Evolutionary conservation across 2,329 filamentous ascomycete genomes (phyloP), one percentile per base, ranked within the genome.

Genomic region (Diaporthe longicolla): DNA sequence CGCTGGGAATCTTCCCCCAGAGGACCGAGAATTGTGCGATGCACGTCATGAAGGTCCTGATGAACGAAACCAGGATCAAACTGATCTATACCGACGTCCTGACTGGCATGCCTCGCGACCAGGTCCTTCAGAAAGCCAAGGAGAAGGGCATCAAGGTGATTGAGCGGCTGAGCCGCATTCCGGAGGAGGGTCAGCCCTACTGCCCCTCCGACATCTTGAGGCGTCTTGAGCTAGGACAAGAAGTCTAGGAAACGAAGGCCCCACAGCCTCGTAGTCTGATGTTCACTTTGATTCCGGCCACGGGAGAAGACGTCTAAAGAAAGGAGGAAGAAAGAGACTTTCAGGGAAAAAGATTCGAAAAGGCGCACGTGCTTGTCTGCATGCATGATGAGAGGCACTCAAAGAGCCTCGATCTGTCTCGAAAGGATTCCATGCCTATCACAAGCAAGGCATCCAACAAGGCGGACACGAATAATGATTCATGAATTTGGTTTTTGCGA

Each of bases 61-160:
- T 7, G 0, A 19, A 32, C 52, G 45, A 63, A n/a, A 58, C 19
- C 54, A 37, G 40, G 15, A 70, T 76, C 48, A 32, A 73, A 29
- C 73, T 63, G 2, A 76, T 76, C 66, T 75, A 76, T 48, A 76
- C 75, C 2, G 29, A 73, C 4, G 26, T 21, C 19, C 73, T 76
- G 7, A 6, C 9, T 6, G 75, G 75, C 5, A 40, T 58, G 0
- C 4, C 40, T 8, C 66, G 70, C 1, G 75, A 76, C 7, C 9
- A 48, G n/a, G 32, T 71, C 13, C 29, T 75, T 15, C 17, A n/a
- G 24, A 17, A 13, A 29, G 75, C 75, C 1, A 13, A 24, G 19
- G 13, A 43, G 29, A 52, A 45, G 45, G 70, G 75, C 17, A 24
- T 75, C 52, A 69, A 21, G 10, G 52, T 76, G 13, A 32, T 74